Evolutionary conservation across 179 eudicot genomes (phyloP).

Genomic region (Gypsophila paniculata): DNA sequence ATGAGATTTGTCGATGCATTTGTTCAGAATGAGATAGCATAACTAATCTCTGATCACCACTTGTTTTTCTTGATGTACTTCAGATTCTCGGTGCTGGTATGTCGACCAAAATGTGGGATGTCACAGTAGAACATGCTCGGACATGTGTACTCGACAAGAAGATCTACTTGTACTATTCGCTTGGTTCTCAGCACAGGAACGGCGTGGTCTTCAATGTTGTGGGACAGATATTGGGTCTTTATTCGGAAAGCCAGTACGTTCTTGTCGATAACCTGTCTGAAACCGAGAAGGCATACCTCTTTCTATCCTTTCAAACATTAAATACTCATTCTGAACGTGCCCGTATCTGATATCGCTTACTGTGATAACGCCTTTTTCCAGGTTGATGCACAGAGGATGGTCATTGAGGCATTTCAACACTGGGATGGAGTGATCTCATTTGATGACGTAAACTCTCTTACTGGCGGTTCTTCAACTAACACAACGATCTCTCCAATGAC

Average conservation of each 20-base stretch:
- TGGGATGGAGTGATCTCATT: constrained; percentile 40
- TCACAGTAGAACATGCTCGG: constrained; percentile 72
- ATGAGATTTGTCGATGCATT: neutral
- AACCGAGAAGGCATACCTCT: constrained; percentile 53
- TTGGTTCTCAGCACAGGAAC: constrained; percentile 37
- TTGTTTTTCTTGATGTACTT: constrained; percentile 17
- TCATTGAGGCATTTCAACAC: constrained; percentile 38
- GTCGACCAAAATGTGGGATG: constrained; percentile 94
- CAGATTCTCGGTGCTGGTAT: constrained; percentile 86
- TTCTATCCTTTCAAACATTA: constrained; percentile 3
- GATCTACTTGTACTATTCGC: constrained; percentile 49
- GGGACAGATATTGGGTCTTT: constrained; percentile 60
- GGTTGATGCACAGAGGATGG: constrained; percentile 39
- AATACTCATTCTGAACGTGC: neutral
- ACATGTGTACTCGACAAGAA: constrained; percentile 60
- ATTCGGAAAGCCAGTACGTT: constrained; percentile 48
- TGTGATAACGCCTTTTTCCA: constrained; percentile 11
- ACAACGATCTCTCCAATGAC: constrained; percentile 19
- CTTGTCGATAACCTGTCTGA: constrained; percentile 56
- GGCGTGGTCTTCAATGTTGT: constrained; percentile 67
- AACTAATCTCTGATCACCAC: constrained; percentile 1
- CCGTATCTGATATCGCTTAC: constrained; percentile 11
- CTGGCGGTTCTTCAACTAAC: constrained; percentile 26
- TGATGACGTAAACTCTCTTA: constrained; percentile 34
- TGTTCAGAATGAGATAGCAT: neutral